Evolutionary conservation across 169 alveolate species (phyloP).

Genomic region (Eimeria acervulina): DNA sequence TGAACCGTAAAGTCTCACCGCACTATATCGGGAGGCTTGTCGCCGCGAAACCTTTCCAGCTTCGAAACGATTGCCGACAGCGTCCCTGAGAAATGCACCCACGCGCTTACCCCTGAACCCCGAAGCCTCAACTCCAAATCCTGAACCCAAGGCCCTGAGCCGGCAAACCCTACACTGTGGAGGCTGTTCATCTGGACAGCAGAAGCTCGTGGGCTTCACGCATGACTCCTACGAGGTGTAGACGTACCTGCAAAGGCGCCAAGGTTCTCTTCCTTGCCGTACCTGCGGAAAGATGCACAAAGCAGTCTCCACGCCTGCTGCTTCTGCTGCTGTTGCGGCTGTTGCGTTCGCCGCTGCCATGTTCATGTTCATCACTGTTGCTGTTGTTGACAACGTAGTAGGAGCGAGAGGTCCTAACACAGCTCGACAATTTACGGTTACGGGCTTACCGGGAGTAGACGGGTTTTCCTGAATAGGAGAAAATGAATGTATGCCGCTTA

Average conservation of each 20-base stretch:
- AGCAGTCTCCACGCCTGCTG: background rate
- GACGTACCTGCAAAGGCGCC: constrained; percentile 83
- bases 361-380: background rate
- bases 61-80: constrained; percentile 91
- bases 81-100: constrained; percentile 52
- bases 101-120: background rate
- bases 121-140: background rate
- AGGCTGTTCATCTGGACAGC: background rate
- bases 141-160: background rate
- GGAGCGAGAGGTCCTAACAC: background rate
- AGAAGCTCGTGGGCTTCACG: background rate
- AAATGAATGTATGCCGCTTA: constrained; percentile 90
- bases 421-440: background rate
- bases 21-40: constrained; percentile 67
- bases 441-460: constrained; percentile 87
- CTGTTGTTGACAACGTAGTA: background rate
- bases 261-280: constrained; percentile 89
- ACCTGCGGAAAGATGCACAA: constrained; percentile 73
- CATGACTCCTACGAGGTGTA: background rate
- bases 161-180: background rate
- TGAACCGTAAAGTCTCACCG: constrained; percentile 26
- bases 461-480: constrained; percentile 92
- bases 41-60: constrained; percentile 86
- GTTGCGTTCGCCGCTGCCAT: constrained; percentile 5
- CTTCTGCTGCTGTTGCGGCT: constrained; percentile 11